Evolutionary conservation across 805 yeast species (phyloP).

Genomic region (Phaffomyces opuntiae): DNA sequence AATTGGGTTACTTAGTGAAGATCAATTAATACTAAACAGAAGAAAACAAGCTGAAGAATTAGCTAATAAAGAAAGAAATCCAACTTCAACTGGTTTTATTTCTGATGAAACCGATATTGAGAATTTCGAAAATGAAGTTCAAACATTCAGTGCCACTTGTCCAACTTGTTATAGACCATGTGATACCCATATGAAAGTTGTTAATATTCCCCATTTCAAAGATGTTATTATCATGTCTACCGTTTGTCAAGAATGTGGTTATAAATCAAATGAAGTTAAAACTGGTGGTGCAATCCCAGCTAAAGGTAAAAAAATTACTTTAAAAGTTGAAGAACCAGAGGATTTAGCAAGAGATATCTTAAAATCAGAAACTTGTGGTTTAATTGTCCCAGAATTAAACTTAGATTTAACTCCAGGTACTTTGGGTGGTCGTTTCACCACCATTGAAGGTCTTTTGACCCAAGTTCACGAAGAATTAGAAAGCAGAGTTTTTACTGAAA

Average conservation of each 20-base stretch:
- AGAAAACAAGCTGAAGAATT: constrained; percentile 18
- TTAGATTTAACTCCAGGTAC: constrained; percentile 95
- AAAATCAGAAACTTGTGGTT: constrained; percentile 88
- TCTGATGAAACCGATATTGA: constrained; percentile 76
- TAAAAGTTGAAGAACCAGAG: constrained; percentile 73
- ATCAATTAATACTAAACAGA: constrained; percentile 40
- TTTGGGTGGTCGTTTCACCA: constrained; percentile 95
- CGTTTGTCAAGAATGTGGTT: constrained; percentile 86
- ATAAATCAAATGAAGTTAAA: constrained; percentile 94
- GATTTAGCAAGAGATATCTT: constrained; percentile 92
- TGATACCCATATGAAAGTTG: constrained; percentile 94
- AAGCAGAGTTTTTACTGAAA: constrained; percentile 72
- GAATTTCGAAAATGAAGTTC: constrained; percentile 84
- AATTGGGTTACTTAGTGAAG: constrained; percentile 67
- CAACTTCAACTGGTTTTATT: constrained; percentile 49
- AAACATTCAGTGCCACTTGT: constrained; percentile 87
- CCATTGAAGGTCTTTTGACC: constrained; percentile 84
- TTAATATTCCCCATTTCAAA: constrained; percentile 95
- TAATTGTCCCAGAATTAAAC: constrained; percentile 78
- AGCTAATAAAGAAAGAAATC: constrained; percentile 24
- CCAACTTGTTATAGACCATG: constrained; percentile 80
- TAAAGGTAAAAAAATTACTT: constrained; percentile 66
- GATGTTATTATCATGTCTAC: constrained; percentile 97
- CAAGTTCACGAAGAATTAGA: constrained; percentile 90
- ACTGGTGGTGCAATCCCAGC: constrained; percentile 96